phyloP scores from a whole-genome alignment of 345 rosid species.

The Euphorbia peplus region DNA sequence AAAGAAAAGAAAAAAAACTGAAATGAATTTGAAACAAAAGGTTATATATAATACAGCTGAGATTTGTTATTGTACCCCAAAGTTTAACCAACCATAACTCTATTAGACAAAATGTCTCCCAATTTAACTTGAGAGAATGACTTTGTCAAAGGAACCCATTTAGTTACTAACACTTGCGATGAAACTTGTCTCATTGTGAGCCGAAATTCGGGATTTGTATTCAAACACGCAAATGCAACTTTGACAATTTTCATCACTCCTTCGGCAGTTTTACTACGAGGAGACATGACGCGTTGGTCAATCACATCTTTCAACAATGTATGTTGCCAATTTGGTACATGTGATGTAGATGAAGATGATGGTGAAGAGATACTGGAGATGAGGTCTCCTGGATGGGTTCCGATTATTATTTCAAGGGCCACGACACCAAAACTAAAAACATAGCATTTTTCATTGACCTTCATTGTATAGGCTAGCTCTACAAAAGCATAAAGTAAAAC shows the following conservation, averaged over 20 bases:
- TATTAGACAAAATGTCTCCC: neutral
- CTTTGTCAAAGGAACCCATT: neutral
- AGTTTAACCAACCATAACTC: too few relatives aligned
- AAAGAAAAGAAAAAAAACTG: too few relatives aligned
- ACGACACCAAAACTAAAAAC: neutral
- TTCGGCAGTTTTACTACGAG: neutral
- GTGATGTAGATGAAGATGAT: neutral
- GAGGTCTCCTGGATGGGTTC: neutral
- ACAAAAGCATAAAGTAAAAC: neutral
- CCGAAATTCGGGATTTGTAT: neutral
- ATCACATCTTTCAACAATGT: neutral
- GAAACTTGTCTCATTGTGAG: neutral
- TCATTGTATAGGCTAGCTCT: neutral
- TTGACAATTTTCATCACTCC: neutral
- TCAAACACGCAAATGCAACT: neutral
- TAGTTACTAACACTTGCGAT: neutral
- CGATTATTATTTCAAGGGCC: neutral
- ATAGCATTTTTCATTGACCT: neutral
- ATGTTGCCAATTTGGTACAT: neutral
- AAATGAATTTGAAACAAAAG: too few relatives aligned
- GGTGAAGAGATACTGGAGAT: neutral
- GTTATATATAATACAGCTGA: too few relatives aligned
- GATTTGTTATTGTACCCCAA: too few relatives aligned
- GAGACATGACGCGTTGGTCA: neutral
- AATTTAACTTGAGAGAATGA: neutral